These are phyloP conservation scores for Azolla pinnata DNA, from an alignment of 75 land plant genomes.

Conservation along the genomic window DNA sequence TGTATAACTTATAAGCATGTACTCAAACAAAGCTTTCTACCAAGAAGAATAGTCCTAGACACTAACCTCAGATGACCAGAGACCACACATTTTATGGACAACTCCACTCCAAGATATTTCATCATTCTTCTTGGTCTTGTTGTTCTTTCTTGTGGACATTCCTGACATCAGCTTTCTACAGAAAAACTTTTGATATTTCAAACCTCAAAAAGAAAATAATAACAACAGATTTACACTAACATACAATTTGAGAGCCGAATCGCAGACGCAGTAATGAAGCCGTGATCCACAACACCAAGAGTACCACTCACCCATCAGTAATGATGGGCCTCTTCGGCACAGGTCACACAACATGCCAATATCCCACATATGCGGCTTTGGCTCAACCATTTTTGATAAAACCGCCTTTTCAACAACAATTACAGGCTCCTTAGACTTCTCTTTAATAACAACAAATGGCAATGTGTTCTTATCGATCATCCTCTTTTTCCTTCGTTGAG, in stretches of 20 bases:
- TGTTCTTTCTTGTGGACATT: constrained; percentile 2
- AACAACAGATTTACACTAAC: neutral
- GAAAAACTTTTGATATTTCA: neutral
- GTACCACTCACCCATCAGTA: constrained; percentile 21
- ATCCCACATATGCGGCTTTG: constrained; percentile 9
- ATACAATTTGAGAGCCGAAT: neutral
- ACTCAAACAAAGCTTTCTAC: neutral
- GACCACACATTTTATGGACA: constrained; percentile 33
- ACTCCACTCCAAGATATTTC: constrained; percentile 25
- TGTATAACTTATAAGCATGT: neutral
- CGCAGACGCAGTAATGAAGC: constrained; percentile 7
- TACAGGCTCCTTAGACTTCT: neutral
- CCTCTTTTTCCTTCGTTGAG: neutral
- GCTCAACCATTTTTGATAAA: constrained; percentile 1
- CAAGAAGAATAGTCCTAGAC: neutral
- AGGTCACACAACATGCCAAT: constrained; percentile 16
- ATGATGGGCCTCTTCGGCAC: constrained; percentile 19
- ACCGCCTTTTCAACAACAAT: neutral
- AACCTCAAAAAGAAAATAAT: neutral
- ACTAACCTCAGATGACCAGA: constrained; percentile 35
- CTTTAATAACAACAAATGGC: neutral
- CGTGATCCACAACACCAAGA: constrained; percentile 26
- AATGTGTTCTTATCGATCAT: neutral
- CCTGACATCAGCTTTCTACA: constrained; percentile 10
- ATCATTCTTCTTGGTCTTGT: constrained; percentile 4